Conservation (phyloP, 2,329 filamentous ascomycete genomes). For the Calonectria montana region DNA sequence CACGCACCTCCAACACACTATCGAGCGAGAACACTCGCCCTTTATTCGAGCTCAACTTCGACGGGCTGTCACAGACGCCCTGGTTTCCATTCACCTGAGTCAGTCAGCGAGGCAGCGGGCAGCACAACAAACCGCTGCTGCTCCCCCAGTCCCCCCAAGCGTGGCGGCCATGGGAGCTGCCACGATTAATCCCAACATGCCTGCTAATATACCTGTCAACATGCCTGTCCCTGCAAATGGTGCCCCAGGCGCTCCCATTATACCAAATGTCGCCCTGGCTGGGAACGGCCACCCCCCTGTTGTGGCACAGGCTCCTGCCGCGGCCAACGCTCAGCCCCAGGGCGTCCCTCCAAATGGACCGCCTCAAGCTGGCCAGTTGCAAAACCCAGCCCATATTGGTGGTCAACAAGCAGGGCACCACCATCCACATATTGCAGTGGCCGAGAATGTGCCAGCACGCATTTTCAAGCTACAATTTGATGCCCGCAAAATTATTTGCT, state of each 20-base stretch:
- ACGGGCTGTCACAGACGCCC: constrained; percentile 59
- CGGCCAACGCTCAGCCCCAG: constrained; percentile 23
- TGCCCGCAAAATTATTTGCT: constrained; percentile 91
- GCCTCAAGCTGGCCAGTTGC: constrained; percentile 23
- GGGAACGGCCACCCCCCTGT: not conserved
- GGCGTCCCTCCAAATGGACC: constrained; percentile 36
- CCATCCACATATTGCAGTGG: constrained; percentile 58
- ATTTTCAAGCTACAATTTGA: constrained; percentile 99
- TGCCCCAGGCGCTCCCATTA: not conserved
- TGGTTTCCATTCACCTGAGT: constrained; percentile 58
- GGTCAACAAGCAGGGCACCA: constrained; percentile 35
- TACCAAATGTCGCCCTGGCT: not conserved
- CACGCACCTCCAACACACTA: constrained; percentile 60
- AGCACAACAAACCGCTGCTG: not conserved
- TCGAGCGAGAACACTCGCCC: constrained; percentile 63
- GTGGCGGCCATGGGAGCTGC: constrained; percentile 9
- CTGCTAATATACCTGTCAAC: not conserved
- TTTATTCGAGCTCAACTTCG: constrained; percentile 61
- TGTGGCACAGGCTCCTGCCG: constrained; percentile 24
- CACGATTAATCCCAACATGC: constrained; percentile 1
- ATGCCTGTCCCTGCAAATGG: not conserved
- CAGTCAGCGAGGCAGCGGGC: constrained; percentile 48
- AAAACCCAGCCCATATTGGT: constrained; percentile 15
- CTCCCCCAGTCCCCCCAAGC: not conserved
- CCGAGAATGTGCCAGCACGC: constrained; percentile 65